phyloP scores from a whole-genome alignment of 148 eudicot species.

The Agrostemma githago region DNA sequence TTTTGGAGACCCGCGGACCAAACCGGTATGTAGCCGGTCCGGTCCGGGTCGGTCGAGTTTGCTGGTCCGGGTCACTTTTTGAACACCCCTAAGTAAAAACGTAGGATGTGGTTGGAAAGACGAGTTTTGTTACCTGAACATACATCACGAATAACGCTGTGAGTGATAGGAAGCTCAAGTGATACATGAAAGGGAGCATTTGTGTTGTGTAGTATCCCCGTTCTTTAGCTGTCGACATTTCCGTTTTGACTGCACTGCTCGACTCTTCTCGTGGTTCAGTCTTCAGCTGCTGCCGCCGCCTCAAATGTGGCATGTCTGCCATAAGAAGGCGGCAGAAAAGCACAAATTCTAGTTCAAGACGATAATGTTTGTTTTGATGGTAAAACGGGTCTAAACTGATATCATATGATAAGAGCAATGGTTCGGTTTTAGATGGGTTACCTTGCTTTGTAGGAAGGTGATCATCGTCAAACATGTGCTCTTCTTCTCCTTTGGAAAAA shows the following conservation, averaged over 20 bases:
- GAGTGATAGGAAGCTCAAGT: conserved; percentile 80
- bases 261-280: conserved; percentile 23
- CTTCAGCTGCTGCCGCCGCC: conserved; percentile 43
- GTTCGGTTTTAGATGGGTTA: conserved; percentile 13
- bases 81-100: no score
- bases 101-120: neutral
- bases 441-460: conserved; percentile 39
- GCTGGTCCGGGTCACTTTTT: no score
- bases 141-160: conserved; percentile 87
- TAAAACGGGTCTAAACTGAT: no score
- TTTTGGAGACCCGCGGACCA: no score
- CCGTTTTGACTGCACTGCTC: conserved; percentile 24
- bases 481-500: conserved; percentile 22
- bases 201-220: conserved; percentile 31
- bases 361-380: no score
- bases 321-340: neutral
- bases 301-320: conserved; percentile 15
- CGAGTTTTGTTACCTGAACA: conserved; percentile 76
- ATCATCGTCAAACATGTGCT: conserved; percentile 16
- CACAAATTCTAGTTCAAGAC: no score
- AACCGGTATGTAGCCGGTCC: no score
- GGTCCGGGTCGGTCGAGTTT: no score
- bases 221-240: conserved; percentile 21
- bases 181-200: conserved; percentile 68
- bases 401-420: no score